Conservation (phyloP, 306 rosid genomes). For the Vicia faba region DNA sequence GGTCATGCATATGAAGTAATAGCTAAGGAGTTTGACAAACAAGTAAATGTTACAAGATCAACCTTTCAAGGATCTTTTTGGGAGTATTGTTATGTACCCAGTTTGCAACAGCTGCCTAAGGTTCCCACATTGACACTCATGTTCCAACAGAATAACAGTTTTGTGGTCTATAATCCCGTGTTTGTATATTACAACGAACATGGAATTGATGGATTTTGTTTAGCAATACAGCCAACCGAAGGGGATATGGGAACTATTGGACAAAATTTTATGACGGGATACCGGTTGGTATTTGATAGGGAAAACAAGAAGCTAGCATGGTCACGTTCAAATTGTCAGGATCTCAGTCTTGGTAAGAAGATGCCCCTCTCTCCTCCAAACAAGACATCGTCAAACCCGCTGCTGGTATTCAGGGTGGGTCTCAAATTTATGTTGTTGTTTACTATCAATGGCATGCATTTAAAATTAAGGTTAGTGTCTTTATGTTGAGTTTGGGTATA, state of each 20-base stretch:
- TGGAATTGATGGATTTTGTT: conserved; percentile 77
- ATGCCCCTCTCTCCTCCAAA: conserved; percentile 60
- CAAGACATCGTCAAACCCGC: conserved; percentile 57
- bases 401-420: no score
- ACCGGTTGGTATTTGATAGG: conserved; percentile 85
- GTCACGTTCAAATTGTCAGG: conserved; percentile 85
- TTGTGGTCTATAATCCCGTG: conserved; percentile 68
- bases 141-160: conserved; percentile 80
- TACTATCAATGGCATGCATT: no score
- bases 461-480: no score
- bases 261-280: conserved; percentile 89
- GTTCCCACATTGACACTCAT: conserved; percentile 68
- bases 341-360: conserved; percentile 61
- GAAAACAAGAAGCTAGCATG: conserved; percentile 77
- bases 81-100: conserved; percentile 83
- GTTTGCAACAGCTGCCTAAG: conserved; percentile 61
- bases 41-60: conserved; percentile 65
- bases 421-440: no score
- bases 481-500: no score
- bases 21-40: conserved; percentile 72
- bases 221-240: conserved; percentile 76
- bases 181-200: conserved; percentile 48
- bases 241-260: conserved; percentile 81
- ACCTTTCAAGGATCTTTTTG: conserved; percentile 65
- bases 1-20: conserved; percentile 64